These are phyloP conservation scores for Phaeotremella fagi DNA, from an alignment of 768 basidiomycete species.

Conservation along the genomic window DNA sequence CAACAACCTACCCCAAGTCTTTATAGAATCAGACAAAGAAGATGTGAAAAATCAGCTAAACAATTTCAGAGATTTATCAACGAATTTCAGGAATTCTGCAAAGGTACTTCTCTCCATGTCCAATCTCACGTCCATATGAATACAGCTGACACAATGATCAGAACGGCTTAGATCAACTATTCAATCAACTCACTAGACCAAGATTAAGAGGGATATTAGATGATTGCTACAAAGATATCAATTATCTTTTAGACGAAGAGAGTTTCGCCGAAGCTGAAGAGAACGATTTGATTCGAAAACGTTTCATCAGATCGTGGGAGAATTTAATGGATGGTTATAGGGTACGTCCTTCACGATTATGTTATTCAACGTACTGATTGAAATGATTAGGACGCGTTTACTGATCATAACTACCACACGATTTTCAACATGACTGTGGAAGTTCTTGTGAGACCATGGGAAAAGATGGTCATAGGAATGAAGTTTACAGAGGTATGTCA, in stretches of 20 bases:
- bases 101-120: conserved; percentile 55
- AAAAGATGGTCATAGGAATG: conserved; percentile 73
- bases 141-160: conserved; percentile 37
- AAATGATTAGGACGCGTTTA: conserved; percentile 66
- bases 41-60: conserved; percentile 52
- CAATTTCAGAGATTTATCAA: conserved; percentile 23
- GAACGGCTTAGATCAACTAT: conserved; percentile 86
- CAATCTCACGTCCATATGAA: neutral
- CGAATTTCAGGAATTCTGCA: conserved; percentile 65
- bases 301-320: conserved; percentile 88
- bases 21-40: conserved; percentile 58
- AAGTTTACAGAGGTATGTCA: conserved; percentile 76
- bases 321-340: conserved; percentile 78
- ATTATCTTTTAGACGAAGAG: conserved; percentile 86
- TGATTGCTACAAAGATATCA: conserved; percentile 85
- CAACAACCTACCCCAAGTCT: conserved; percentile 62
- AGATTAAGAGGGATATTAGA: conserved; percentile 73
- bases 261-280: conserved; percentile 75
- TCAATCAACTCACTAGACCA: conserved; percentile 89
- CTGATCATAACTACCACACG: conserved; percentile 77
- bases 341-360: too few relatives aligned
- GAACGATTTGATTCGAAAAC: conserved; percentile 77
- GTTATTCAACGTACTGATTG: neutral
- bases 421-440: conserved; percentile 84
- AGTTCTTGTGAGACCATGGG: conserved; percentile 89